Percentiles rank a stretch among this genome's conserved stretches.
phyloP scores from a whole-genome alignment of 2,329 filamentous ascomycete genomes.

The Didymellaceae sp. region DNA sequence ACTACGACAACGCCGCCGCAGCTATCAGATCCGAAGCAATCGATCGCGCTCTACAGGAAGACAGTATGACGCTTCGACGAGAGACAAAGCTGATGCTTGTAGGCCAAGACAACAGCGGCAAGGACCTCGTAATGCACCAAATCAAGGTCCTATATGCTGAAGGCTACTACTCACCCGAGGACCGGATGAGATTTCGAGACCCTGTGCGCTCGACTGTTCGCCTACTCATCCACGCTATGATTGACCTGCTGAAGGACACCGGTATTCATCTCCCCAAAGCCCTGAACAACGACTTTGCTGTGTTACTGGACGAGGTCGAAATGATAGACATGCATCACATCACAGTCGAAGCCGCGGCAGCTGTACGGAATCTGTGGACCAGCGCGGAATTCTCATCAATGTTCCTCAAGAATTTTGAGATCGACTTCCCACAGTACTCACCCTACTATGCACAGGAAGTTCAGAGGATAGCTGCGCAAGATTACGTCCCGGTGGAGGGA shows the following conservation, averaged over 20 bases:
- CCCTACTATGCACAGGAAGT: slow-evolving; percentile 42
- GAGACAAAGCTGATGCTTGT: slow-evolving; percentile 46
- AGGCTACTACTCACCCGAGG: slow-evolving; percentile 40
- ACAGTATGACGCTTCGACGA: slow-evolving; percentile 39
- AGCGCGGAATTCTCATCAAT: slow-evolving; percentile 41
- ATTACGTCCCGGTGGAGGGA: slow-evolving; percentile 43
- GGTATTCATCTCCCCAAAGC: slow-evolving; percentile 36
- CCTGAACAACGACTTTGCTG: slow-evolving; percentile 40
- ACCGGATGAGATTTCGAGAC: slow-evolving; percentile 36
- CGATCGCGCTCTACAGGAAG: slow-evolving; percentile 43
- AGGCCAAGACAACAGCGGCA: slow-evolving; percentile 39
- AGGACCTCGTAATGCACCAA: slow-evolving; percentile 47
- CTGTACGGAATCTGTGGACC: slow-evolving; percentile 38
- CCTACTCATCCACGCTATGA: slow-evolving; percentile 44
- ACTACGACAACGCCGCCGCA: slow-evolving; percentile 42
- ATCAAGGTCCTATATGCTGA: slow-evolving; percentile 46
- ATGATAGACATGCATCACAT: slow-evolving; percentile 34
- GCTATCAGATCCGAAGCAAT: slow-evolving; percentile 45
- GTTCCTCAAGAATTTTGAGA: slow-evolving; percentile 45
- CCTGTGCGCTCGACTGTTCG: slow-evolving; percentile 41
- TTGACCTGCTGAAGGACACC: slow-evolving; percentile 44
- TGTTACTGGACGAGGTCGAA: slow-evolving; percentile 45
- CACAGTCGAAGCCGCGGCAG: slow-evolving; percentile 35
- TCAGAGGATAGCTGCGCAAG: slow-evolving; percentile 31
- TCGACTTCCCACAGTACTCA: slow-evolving; percentile 46